These are phyloP conservation scores for Termitomyces sp. DNA, from an alignment of 1,284 basidiomycete genomes.

Conservation along the genomic window DNA sequence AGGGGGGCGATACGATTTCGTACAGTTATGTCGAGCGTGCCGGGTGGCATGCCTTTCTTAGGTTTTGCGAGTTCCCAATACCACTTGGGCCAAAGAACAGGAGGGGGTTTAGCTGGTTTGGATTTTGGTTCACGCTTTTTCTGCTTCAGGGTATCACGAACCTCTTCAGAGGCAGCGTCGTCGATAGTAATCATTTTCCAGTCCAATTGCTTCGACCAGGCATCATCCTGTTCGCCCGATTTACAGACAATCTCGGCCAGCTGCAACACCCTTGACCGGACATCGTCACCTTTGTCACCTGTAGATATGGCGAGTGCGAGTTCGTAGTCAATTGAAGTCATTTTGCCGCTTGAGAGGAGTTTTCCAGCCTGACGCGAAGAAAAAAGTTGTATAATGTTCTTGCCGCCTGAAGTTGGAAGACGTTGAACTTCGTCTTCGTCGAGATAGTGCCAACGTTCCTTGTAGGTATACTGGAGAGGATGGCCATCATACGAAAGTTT, in stretches of 20 bases:
- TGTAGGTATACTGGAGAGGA: slow-evolving; percentile 59
- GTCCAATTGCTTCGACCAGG: slow-evolving; percentile 65
- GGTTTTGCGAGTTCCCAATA: slow-evolving; percentile 88
- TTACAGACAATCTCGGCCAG: slow-evolving; percentile 33
- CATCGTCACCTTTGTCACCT: slow-evolving; percentile 29
- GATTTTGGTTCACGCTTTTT: slow-evolving; percentile 20
- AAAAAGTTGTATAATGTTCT: slow-evolving; percentile 39
- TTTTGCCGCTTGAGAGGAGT: slow-evolving; percentile 31
- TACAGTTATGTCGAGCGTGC: slow-evolving; percentile 81
- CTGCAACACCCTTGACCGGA: slow-evolving; percentile 27
- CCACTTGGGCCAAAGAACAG: slow-evolving; percentile 84
- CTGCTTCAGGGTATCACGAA: neutral
- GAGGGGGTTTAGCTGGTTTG: slow-evolving; percentile 37
- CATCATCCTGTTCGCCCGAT: slow-evolving; percentile 32
- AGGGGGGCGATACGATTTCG: slow-evolving; percentile 83
- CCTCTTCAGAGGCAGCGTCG: neutral
- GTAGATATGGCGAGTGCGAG: slow-evolving; percentile 39
- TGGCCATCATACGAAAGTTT: slow-evolving; percentile 68
- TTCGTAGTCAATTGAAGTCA: slow-evolving; percentile 33
- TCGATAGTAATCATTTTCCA: slow-evolving; percentile 41
- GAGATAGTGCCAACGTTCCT: slow-evolving; percentile 41
- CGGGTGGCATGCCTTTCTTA: slow-evolving; percentile 57
- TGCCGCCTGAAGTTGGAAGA: slow-evolving; percentile 33
- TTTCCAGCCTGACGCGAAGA: slow-evolving; percentile 37
- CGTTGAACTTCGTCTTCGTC: slow-evolving; percentile 30